phyloP scores from a whole-genome alignment of 2,329 filamentous ascomycete species.

The Talaromyces sp. region DNA sequence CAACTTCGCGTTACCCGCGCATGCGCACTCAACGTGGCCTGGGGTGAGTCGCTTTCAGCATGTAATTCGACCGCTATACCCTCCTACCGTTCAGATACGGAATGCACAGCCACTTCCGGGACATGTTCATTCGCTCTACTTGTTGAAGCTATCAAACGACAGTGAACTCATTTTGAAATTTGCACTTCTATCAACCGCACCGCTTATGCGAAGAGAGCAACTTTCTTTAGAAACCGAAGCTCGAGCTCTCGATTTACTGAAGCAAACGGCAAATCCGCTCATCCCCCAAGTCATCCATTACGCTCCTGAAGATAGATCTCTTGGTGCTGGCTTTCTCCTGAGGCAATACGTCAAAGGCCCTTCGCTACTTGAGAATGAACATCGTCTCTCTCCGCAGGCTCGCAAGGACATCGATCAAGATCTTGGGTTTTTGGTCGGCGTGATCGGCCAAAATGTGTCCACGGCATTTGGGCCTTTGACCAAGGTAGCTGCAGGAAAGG shows the following conservation, averaged over 20 bases:
- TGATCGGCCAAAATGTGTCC: slow-evolving; percentile 41
- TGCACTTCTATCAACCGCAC: slow-evolving; percentile 26
- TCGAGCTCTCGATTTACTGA: slow-evolving; percentile 30
- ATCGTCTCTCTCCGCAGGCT: slow-evolving; percentile 23
- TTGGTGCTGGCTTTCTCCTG: slow-evolving; percentile 30
- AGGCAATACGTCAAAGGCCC: slow-evolving; percentile 31
- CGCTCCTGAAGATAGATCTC: slow-evolving; percentile 20
- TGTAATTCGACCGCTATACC: slow-evolving; percentile 26
- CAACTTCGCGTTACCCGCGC: slow-evolving; percentile 4
- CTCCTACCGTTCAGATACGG: slow-evolving; percentile 24
- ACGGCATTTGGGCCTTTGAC: slow-evolving; percentile 47
- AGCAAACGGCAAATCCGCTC: slow-evolving; percentile 24
- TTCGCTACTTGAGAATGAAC: slow-evolving; percentile 26
- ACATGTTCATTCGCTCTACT: slow-evolving; percentile 30
- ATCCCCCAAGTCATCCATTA: slow-evolving; percentile 35
- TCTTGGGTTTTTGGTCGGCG: slow-evolving; percentile 31
- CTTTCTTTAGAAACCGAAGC: slow-evolving; percentile 36
- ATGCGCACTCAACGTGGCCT: slow-evolving; percentile 1
- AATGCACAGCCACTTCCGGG: slow-evolving; percentile 20
- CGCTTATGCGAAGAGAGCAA: slow-evolving; percentile 36
- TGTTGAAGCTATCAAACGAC: slow-evolving; percentile 34
- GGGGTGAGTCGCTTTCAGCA: slow-evolving; percentile 21
- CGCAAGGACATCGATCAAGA: slow-evolving; percentile 28
- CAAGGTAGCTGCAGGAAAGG: slow-evolving; percentile 40
- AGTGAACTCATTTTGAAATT: slow-evolving; percentile 32